Conservation (phyloP, 495 filamentous ascomycete species). For the Poronia punctata region DNA sequence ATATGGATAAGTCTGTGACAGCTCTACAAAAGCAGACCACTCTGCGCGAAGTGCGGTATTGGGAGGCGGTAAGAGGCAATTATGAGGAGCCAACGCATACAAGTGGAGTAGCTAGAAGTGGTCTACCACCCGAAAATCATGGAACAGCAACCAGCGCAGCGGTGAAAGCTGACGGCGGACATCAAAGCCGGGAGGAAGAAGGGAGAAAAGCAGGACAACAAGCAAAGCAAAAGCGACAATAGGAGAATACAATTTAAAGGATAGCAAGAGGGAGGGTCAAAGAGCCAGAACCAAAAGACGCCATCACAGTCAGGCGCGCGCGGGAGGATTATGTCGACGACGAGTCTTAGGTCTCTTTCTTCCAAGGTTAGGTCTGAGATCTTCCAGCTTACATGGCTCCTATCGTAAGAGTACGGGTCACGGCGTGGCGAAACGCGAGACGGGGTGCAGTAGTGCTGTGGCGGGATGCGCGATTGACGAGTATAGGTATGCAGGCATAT, state of each 20-base stretch:
- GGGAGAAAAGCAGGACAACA: neutral
- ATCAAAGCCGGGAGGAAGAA: neutral
- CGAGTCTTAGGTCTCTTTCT: too few relatives aligned
- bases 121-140: slow-evolving; percentile 1
- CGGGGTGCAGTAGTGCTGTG: slow-evolving; percentile 1
- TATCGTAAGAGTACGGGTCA: slow-evolving; percentile 6
- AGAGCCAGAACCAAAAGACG: too few relatives aligned
- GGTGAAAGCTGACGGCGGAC: slow-evolving; percentile 7
- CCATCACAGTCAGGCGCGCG: too few relatives aligned
- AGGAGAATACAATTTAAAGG: too few relatives aligned
- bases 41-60: slow-evolving; percentile 7
- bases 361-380: too few relatives aligned
- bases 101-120: slow-evolving; percentile 7
- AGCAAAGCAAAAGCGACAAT: slow-evolving; percentile 2
- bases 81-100: slow-evolving; percentile 13
- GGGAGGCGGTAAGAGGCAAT: slow-evolving; percentile 10
- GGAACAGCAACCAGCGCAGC: neutral
- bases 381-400: too few relatives aligned
- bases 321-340: too few relatives aligned
- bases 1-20: slow-evolving; percentile 4
- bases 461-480: slow-evolving; percentile 1
- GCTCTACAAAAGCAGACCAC: neutral
- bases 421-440: slow-evolving; percentile 9
- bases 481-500: slow-evolving; percentile 10
- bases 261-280: too few relatives aligned